These are phyloP conservation scores for Colletotrichum gloeosporioides DNA, from an alignment of 2,329 filamentous ascomycete species.

Conservation along the genomic window DNA sequence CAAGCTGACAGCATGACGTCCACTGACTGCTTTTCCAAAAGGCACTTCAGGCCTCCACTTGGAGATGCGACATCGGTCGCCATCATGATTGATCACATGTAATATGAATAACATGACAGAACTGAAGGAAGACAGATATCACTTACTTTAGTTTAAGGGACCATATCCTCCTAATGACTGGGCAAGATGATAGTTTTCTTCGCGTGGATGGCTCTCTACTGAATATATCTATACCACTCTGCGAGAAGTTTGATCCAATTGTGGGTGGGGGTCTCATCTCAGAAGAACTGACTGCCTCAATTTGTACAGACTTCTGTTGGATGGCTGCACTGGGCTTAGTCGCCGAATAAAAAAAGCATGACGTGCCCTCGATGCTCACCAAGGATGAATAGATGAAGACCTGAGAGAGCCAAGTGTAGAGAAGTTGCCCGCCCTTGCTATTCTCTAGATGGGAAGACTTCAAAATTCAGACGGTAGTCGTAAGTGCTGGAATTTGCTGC, in stretches of 20 bases:
- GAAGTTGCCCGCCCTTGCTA: accelerated
- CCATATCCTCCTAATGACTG: background rate
- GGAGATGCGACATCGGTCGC: background rate
- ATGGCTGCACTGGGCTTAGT: background rate
- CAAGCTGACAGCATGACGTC: background rate
- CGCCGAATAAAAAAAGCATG: accelerated
- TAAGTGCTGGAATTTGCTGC: accelerated
- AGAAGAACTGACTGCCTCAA: background rate
- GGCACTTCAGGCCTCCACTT: background rate
- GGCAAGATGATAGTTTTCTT: background rate
- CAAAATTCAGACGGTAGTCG: accelerated
- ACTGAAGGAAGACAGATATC: background rate
- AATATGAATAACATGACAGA: background rate
- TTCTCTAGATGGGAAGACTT: background rate
- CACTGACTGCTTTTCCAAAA: background rate
- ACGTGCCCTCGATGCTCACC: background rate
- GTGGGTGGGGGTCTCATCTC: background rate
- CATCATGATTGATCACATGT: accelerated
- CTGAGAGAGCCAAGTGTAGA: background rate
- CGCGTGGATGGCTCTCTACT: accelerated
- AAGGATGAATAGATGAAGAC: background rate
- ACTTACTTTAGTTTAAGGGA: background rate
- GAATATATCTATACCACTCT: background rate
- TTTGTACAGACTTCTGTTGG: background rate
- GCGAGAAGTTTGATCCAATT: accelerated